Conservation (phyloP, 495 filamentous ascomycete genomes). For the Lindgomyces ingoldianus region DNA sequence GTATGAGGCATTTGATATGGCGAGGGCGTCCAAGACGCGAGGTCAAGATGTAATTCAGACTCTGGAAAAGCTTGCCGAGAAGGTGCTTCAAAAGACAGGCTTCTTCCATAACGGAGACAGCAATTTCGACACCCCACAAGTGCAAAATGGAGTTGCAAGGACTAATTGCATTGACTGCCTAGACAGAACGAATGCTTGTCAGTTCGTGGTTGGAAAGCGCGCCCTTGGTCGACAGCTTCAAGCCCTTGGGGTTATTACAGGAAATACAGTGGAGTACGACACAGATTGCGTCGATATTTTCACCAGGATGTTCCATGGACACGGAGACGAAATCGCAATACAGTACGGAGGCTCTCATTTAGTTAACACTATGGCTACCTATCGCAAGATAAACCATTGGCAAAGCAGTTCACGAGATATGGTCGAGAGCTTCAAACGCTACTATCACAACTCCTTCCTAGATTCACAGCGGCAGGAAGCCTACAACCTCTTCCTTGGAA, state of each 20-base stretch:
- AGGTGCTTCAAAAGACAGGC: slow-evolving; percentile 78
- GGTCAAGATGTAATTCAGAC: slow-evolving; percentile 94
- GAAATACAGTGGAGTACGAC: slow-evolving; percentile 83
- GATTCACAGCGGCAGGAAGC: slow-evolving; percentile 96
- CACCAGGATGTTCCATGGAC: slow-evolving; percentile 95
- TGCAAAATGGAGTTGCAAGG: slow-evolving; percentile 89
- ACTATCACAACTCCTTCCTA: slow-evolving; percentile 98
- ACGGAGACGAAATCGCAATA: slow-evolving; percentile 95
- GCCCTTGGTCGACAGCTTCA: slow-evolving; percentile 91
- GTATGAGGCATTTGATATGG: slow-evolving; percentile 98
- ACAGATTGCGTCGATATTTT: slow-evolving; percentile 94
- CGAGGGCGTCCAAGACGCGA: slow-evolving; percentile 87
- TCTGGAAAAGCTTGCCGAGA: slow-evolving; percentile 83
- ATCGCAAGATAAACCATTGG: slow-evolving; percentile 98
- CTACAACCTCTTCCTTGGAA: slow-evolving; percentile 96
- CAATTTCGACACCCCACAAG: slow-evolving; percentile 59
- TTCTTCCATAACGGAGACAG: slow-evolving; percentile 92
- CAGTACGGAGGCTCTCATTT: slow-evolving; percentile 97
- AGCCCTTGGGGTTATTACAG: slow-evolving; percentile 82
- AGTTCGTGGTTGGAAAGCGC: slow-evolving; percentile 97
- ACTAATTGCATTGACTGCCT: slow-evolving; percentile 98
- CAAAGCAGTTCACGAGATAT: slow-evolving; percentile 95
- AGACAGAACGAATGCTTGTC: slow-evolving; percentile 93
- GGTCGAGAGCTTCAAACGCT: slow-evolving; percentile 98
- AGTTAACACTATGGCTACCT: slow-evolving; percentile 98